Conservation (phyloP, 129 eudicot species). For the Helianthus tuberosus region DNA sequence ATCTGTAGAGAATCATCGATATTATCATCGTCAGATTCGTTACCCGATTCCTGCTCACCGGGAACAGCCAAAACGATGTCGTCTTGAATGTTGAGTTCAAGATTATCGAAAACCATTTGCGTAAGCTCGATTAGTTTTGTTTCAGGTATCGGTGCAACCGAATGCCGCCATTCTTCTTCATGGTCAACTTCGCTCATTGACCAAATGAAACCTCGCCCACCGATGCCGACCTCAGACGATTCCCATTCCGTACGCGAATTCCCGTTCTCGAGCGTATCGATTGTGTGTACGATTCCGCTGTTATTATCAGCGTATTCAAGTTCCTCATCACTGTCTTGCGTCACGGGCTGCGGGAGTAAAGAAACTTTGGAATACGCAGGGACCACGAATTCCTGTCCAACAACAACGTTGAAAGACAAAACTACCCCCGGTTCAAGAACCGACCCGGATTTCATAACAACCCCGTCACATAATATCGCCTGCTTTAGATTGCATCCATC, state of each 20-base stretch:
- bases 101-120: constrained; percentile 48
- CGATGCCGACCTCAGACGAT: constrained; percentile 67
- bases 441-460: constrained; percentile 65
- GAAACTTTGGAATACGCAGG: constrained; percentile 96
- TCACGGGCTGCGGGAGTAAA: constrained; percentile 71
- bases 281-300: constrained; percentile 43
- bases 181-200: constrained; percentile 62
- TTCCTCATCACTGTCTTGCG: constrained; percentile 95
- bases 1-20: constrained; percentile 53
- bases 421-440: constrained; percentile 85
- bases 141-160: constrained; percentile 84
- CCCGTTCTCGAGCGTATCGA: constrained; percentile 46
- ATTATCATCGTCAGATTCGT: constrained; percentile 63
- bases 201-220: constrained; percentile 90
- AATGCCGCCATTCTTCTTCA: constrained; percentile 93
- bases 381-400: constrained; percentile 70
- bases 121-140: constrained; percentile 62
- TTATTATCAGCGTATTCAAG: constrained; percentile 90
- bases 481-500: constrained; percentile 80
- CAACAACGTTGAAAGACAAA: constrained; percentile 75
- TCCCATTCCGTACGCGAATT: constrained; percentile 30
- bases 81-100: constrained; percentile 44
- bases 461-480: constrained; percentile 90
- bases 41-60: constrained; percentile 59
- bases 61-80: constrained; percentile 45